These are phyloP conservation scores for Suhomyces emberorum DNA, from an alignment of 805 yeast species.

Conservation along the genomic window DNA sequence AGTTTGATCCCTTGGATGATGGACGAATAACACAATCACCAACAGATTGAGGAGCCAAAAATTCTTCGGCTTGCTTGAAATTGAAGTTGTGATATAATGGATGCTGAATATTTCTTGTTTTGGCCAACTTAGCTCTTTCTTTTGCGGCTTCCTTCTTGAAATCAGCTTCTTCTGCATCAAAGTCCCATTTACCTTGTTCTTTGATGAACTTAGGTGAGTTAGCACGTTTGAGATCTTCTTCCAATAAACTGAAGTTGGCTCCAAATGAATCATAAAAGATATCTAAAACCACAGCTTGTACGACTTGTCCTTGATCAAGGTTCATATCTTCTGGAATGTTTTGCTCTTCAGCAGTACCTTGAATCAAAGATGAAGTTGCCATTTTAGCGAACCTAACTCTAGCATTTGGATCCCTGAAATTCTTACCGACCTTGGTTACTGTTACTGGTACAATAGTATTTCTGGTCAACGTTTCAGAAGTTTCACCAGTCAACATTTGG, in stretches of 20 bases:
- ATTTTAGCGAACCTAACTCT: constrained; percentile 40
- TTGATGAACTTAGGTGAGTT: constrained; percentile 42
- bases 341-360: constrained; percentile 44
- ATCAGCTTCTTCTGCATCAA: constrained; percentile 69
- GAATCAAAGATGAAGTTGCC: constrained; percentile 40
- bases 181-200: constrained; percentile 75
- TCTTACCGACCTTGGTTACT: constrained; percentile 67
- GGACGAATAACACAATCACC: constrained; percentile 96
- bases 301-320: constrained; percentile 66
- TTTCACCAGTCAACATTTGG: constrained; percentile 87
- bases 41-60: constrained; percentile 78
- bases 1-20: constrained; percentile 84
- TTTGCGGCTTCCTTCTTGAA: constrained; percentile 52
- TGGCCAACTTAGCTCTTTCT: constrained; percentile 64
- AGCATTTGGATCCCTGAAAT: constrained; percentile 47
- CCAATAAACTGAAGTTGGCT: constrained; percentile 70
- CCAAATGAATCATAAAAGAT: constrained; percentile 73
- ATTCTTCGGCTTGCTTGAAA: constrained; percentile 87
- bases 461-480: constrained; percentile 59
- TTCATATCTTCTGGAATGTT: constrained; percentile 44
- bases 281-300: constrained; percentile 72
- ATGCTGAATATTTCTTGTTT: constrained; percentile 81
- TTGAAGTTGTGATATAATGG: constrained; percentile 84
- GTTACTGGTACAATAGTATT: constrained; percentile 77
- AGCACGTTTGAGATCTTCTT: constrained; percentile 54